These are phyloP conservation scores for Microsporum canis DNA, from an alignment of 2,329 filamentous ascomycete genomes.

Conservation along the genomic window DNA sequence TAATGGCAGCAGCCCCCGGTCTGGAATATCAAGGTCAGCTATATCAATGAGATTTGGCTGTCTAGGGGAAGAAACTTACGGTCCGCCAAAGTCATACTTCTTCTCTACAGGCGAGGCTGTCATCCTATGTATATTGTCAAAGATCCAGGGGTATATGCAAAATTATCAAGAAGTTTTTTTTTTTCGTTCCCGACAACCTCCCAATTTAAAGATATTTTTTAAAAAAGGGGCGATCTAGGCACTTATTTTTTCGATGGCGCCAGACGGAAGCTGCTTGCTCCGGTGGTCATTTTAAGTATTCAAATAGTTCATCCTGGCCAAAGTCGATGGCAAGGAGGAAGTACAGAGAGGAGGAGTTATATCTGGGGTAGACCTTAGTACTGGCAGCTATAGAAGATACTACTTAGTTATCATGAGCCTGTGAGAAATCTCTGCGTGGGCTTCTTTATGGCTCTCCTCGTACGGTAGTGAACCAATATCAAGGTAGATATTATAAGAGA, in stretches of 20 bases:
- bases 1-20: constrained; percentile 41
- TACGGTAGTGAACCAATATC: no score
- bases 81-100: neutral
- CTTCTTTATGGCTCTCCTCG: no score
- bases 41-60: no score
- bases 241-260: neutral
- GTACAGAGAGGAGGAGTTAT: neutral
- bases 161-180: neutral
- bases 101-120: neutral
- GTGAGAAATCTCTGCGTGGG: no score
- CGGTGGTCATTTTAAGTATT: neutral
- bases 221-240: neutral
- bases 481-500: no score
- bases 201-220: neutral
- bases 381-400: no score
- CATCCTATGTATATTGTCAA: neutral
- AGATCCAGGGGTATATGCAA: neutral
- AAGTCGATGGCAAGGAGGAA: neutral
- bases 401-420: no score
- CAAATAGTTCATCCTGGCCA: neutral
- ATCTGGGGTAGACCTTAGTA: no score
- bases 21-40: neutral
- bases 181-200: neutral
- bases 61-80: neutral
- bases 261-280: neutral